Evolutionary conservation across 192 early-diverging fungal genomes (phyloP), one percentile per base, ranked within the genome.

Genomic region (Coemansia sp.): DNA sequence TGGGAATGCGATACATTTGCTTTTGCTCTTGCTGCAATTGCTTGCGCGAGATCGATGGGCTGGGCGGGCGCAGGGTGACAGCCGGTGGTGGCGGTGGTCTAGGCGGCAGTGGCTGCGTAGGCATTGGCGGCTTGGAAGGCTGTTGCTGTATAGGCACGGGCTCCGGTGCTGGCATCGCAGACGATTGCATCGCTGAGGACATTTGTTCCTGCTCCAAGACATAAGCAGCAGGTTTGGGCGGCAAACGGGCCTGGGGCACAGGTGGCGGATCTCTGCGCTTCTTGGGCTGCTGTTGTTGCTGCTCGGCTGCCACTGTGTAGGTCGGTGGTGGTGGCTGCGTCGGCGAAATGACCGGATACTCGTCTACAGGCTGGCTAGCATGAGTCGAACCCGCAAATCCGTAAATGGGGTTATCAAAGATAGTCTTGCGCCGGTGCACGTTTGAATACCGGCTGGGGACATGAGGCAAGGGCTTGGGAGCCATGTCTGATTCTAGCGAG

Each of bases 341-440:
- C 48, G 23, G 25, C 0, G 48, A 52, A 36, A 62, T 50, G 6
- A n/a, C 67, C 7, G 66, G 61, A 23, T 62, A 53, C 25, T 61
- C 55, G 53, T 18, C 43, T 25, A 23, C 18, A 13, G 33, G 55
- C n/a, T 48, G 59, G 16, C 31, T 39, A 21, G 25, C 41, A 58
- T 66, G 65, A n/a, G 66, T 64, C 6, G 77, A 66, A 1, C 68
- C 77, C 0, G 77, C 68, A 23, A 79, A 79, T 34, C 77, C 77
- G 18, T 79, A 79, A 23, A 61, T 73, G 21, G 77, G 77, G 33
- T 79, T 86, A 50, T 88, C 87, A 42, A 88, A 84, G 34, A 87
- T 81, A 0, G 87, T 87, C 43, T 77, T 84, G 20, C 76, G 68
- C 59, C 85, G 56, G 61, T 65, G 62, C 39, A 28, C 42, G 16